Conservation (phyloP, 2,329 filamentous ascomycete species). For the Exophiala oligosperma region DNA sequence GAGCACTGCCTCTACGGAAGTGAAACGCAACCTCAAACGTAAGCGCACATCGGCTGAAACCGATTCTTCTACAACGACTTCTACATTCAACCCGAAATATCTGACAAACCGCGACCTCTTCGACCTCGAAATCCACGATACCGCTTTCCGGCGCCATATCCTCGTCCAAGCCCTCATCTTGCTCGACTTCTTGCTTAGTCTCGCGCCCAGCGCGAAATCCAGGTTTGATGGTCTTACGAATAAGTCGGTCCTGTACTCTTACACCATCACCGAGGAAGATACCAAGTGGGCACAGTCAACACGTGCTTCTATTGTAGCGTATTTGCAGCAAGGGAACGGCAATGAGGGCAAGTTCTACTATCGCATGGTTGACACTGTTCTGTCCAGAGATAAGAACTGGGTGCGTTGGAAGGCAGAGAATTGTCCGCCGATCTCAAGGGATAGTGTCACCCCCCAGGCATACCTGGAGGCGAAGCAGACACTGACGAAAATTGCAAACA, state of each 20-base stretch:
- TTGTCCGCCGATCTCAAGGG: conserved; percentile 80
- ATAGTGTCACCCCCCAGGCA: conserved; percentile 66
- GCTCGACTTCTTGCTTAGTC: conserved; percentile 90
- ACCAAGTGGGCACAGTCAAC: conserved; percentile 81
- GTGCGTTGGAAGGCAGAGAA: conserved; percentile 96
- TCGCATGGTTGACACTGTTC: conserved; percentile 93
- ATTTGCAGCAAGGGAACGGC: conserved; percentile 65
- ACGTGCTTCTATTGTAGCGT: conserved; percentile 75
- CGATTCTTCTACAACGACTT: conserved; percentile 41
- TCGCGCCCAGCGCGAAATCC: conserved; percentile 78
- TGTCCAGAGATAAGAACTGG: conserved; percentile 97
- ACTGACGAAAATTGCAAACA: conserved; percentile 66
- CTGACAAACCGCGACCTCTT: conserved; percentile 97
- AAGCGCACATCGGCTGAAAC: conserved; percentile 60
- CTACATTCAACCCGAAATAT: conserved; percentile 94
- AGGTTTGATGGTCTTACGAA: conserved; percentile 74
- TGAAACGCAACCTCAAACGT: conserved; percentile 66
- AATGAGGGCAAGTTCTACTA: conserved; percentile 89
- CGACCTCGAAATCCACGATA: conserved; percentile 90
- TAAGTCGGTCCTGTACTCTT: conserved; percentile 82
- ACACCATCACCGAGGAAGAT: conserved; percentile 78
- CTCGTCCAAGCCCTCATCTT: conserved; percentile 93
- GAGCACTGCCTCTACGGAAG: conserved; percentile 61
- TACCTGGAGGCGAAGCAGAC: conserved; percentile 69
- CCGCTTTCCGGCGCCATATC: conserved; percentile 91